Evolutionary conservation across 306 rosid genomes (phyloP).

Genomic region (Crotalaria pallida): DNA sequence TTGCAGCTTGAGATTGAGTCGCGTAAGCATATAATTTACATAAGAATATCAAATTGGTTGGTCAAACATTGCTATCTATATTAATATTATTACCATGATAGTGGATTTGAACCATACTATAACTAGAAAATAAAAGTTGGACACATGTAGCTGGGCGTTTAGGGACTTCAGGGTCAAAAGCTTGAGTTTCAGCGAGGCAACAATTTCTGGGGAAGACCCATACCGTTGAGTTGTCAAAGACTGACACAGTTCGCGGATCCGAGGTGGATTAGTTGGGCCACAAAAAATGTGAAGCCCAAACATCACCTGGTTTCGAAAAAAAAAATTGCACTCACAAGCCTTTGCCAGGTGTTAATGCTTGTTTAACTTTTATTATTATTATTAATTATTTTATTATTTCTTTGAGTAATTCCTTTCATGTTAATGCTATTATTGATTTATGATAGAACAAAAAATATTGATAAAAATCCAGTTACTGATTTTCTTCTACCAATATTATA

Average conservation of each 20-base stretch:
- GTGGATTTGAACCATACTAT: neutral
- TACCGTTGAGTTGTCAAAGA: too few relatives aligned
- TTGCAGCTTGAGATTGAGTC: neutral
- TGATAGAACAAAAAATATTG: neutral
- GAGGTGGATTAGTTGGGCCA: too few relatives aligned
- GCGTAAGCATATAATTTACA: neutral
- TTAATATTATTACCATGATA: neutral
- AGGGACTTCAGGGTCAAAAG: too few relatives aligned
- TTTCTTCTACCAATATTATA: neutral
- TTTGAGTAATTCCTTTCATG: neutral
- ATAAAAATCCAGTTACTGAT: neutral
- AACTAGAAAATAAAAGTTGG: neutral
- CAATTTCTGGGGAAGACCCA: too few relatives aligned
- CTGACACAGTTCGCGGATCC: too few relatives aligned
- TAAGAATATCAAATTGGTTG: neutral
- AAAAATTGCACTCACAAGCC: neutral
- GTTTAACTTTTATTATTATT: neutral
- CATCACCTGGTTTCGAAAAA: too few relatives aligned
- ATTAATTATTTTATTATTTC: too few relatives aligned
- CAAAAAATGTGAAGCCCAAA: too few relatives aligned
- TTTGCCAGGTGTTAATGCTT: neutral
- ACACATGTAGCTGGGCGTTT: too few relatives aligned
- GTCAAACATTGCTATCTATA: conserved; percentile 4
- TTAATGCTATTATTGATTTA: neutral
- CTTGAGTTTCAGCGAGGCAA: too few relatives aligned